Conservation (phyloP, 257 asterid genomes). For the Fraxinus pennsylvanica region DNA sequence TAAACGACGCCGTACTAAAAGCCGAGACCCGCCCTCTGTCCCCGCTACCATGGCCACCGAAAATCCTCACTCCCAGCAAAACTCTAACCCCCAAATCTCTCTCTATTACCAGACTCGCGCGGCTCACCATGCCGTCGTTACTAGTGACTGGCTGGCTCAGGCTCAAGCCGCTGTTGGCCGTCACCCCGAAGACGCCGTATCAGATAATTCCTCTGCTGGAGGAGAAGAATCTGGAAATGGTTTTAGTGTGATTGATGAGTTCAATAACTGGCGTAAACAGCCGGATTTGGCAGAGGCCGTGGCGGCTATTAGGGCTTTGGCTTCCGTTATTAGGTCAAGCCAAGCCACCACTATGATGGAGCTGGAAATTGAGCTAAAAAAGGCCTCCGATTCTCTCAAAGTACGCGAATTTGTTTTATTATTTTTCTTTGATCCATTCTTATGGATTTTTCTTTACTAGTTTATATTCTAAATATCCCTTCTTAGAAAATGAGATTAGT, state of each 20-base stretch:
- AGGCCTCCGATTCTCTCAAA: conserved; percentile 81
- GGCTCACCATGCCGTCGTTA: conserved; percentile 86
- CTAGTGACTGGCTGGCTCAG: conserved; percentile 92
- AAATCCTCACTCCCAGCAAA: neutral
- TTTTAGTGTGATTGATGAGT: conserved; percentile 75
- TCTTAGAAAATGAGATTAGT: neutral
- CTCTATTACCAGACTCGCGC: conserved; percentile 88
- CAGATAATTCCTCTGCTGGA: conserved; percentile 33
- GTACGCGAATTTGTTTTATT: conserved; percentile 33
- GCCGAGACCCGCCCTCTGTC: conserved; percentile 41
- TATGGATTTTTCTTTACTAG: neutral
- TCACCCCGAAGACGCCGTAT: conserved; percentile 34
- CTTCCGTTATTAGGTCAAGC: conserved; percentile 81
- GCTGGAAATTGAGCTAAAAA: conserved; percentile 87
- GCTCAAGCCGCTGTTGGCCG: conserved; percentile 68
- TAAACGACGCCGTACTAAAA: conserved; percentile 37
- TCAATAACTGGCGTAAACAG: conserved; percentile 77
- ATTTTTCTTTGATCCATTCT: neutral
- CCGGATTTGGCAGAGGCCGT: conserved; percentile 98
- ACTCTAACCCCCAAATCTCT: conserved; percentile 57
- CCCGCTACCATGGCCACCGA: conserved; percentile 52
- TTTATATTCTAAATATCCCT: neutral
- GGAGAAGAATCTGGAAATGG: conserved; percentile 40
- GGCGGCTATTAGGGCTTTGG: conserved; percentile 94
- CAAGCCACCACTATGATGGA: conserved; percentile 95